Evolutionary conservation across 176 grass and related monocot genomes (phyloP).

Genomic region (Pharus latifolius): DNA sequence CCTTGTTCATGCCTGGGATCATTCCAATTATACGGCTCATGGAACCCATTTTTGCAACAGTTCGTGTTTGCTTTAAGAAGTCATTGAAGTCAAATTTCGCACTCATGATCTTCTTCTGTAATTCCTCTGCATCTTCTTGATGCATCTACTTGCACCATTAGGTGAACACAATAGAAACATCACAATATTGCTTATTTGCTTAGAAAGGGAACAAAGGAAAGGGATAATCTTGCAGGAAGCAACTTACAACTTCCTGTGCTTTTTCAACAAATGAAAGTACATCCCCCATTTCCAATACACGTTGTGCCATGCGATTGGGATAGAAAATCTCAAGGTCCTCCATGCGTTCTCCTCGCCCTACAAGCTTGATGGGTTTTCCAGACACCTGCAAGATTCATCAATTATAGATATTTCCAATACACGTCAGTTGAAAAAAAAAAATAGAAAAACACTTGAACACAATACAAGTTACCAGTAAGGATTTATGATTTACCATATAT

Average conservation of each 20-base stretch:
- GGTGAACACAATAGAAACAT: not conserved
- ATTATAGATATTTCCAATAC: not conserved
- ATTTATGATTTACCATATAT: slow-evolving; percentile 4
- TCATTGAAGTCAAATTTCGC: slow-evolving; percentile 97
- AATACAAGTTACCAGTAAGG: not conserved
- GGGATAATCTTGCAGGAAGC: not conserved
- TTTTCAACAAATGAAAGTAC: slow-evolving; percentile 98
- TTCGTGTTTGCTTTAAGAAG: slow-evolving; percentile 81
- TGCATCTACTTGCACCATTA: slow-evolving; percentile 59
- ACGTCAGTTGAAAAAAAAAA: not conserved
- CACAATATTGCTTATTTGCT: not conserved
- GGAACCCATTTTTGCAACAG: slow-evolving; percentile 76
- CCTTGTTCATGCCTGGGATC: slow-evolving; percentile 65
- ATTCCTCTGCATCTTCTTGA: slow-evolving; percentile 93
- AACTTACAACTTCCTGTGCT: slow-evolving; percentile 86
- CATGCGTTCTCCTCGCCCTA: slow-evolving; percentile 79
- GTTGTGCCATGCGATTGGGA: slow-evolving; percentile 88
- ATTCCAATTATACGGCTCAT: slow-evolving; percentile 45
- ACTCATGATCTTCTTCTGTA: slow-evolving; percentile 94
- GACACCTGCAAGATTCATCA: slow-evolving; percentile 44
- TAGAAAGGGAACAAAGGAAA: slow-evolving; percentile 7
- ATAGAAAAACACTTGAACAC: not conserved
- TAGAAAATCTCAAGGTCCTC: slow-evolving; percentile 95
- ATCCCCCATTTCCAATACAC: slow-evolving; percentile 95
- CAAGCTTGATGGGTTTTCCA: slow-evolving; percentile 92